Base-by-base conservation (phyloP, 495 filamentous ascomycete species). In the Penicillium manginii region DNA sequence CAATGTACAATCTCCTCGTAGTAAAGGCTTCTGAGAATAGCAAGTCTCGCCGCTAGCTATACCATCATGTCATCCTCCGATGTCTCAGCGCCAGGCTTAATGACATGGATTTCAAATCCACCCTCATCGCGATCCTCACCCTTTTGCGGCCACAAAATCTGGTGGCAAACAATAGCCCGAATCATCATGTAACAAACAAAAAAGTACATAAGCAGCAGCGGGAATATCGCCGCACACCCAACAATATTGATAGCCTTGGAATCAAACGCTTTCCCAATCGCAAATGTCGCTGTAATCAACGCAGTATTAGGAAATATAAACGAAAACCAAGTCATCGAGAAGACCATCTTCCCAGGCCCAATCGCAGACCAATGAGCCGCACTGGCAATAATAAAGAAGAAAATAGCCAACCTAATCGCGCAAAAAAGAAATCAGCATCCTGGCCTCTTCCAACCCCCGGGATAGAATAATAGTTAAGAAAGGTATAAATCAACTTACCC, bases 301-400 rank as follows among this genome's bases (percentile, higher is more conserved):
- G 89, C 88, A 7, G 90, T 93, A 61, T 96, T 93, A 3, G 91
- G 91, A 65, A 96, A 96, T 0, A 96, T 80, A 66, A 93, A 96
- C 0, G 87, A 90, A 70, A 86, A 94, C 90, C 91, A 96, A 3
- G 86, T 91, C 91, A 96, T 93, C 22, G 88, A 86, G 65, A 93
- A 96, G 12, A 81, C 79, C 76, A 92, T 86, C n/a, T 71, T 65
- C 39, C 84, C 84, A 29, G 71, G 81, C 5, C 75, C 73, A n/a
- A 89, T 78, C 35, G 88, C 86, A n/a, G 86, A 88, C 81, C 78
- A 88, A 57, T 93, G 84, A 12, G 90, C 90, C 11, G 88, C 88
- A 51, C 88, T 84, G 6, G 84, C 86, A 11, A 93, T 86, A 56
- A 93, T 76, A 71, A 96, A 96, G 77, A 93, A 96, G 86, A 91